Evolutionary conservation across 257 asterid species (phyloP).

Genomic region (Jacaranda mimosifolia): DNA sequence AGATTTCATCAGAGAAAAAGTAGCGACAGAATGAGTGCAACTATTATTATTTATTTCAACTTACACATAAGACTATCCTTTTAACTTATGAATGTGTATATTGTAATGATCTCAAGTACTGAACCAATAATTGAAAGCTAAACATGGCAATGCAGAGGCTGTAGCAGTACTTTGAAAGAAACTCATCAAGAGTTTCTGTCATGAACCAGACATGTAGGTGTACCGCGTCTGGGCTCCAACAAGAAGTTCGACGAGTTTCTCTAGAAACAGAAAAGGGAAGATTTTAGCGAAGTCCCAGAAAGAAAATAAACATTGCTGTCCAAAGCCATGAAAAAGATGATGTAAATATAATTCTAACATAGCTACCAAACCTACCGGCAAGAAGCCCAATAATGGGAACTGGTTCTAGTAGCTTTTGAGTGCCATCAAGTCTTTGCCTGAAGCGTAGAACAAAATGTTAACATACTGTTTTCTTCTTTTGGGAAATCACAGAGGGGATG

Average conservation of each 20-base stretch:
- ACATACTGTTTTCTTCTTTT: constrained; percentile 10
- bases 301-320: not conserved
- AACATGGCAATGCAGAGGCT: not conserved
- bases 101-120: constrained; percentile 35
- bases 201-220: constrained; percentile 99
- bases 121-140: constrained; percentile 10
- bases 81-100: constrained; percentile 14
- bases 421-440: constrained; percentile 80
- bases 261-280: constrained; percentile 49
- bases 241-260: constrained; percentile 86
- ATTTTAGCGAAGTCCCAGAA: not conserved
- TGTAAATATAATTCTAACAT: not conserved
- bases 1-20: not conserved
- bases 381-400: constrained; percentile 86
- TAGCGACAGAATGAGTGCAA: not conserved
- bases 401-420: constrained; percentile 75
- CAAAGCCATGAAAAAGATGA: not conserved
- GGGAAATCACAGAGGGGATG: not conserved
- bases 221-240: constrained; percentile 96
- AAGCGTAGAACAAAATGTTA: constrained; percentile 38
- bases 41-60: not conserved
- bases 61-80: constrained; percentile 26
- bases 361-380: constrained; percentile 56
- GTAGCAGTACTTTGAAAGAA: not conserved
- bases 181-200: constrained; percentile 35